Percentiles rank a stretch among this genome's conserved stretches.
These are phyloP conservation scores for Sporothrix pallida DNA, from an alignment of 2,329 filamentous ascomycete species.

Conservation along the genomic window DNA sequence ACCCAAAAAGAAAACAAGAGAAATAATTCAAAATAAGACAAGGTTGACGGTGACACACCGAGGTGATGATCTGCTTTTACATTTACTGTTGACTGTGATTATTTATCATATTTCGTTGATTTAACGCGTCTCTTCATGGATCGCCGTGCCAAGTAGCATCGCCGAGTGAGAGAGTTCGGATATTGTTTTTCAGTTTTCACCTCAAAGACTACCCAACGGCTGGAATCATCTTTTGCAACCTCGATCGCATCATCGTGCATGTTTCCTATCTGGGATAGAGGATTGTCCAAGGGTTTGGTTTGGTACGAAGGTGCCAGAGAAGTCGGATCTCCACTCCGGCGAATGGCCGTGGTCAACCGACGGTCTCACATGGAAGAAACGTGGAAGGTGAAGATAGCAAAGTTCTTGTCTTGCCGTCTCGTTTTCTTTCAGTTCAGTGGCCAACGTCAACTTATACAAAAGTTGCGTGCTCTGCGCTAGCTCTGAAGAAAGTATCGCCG, in stretches of 20 bases:
- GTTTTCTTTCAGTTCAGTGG: background rate
- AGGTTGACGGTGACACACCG: background rate
- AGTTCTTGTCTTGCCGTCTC: background rate
- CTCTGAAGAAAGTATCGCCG: background rate
- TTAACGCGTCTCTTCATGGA: background rate
- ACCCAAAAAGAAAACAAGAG: too few relatives aligned
- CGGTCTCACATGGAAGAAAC: background rate
- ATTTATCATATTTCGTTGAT: too few relatives aligned
- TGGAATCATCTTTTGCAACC: slow-evolving; percentile 4
- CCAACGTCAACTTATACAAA: slow-evolving; percentile 25
- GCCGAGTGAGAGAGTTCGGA: background rate
- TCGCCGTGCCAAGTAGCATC: background rate
- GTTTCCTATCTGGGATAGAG: background rate
- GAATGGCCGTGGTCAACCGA: too few relatives aligned
- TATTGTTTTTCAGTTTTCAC: too few relatives aligned
- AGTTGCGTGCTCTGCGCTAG: slow-evolving; percentile 29
- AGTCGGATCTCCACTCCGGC: background rate
- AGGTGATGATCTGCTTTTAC: background rate
- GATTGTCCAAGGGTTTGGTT: too few relatives aligned
- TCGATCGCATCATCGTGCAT: slow-evolving; percentile 17
- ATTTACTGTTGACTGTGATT: too few relatives aligned
- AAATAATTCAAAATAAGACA: too few relatives aligned
- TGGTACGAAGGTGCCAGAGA: too few relatives aligned
- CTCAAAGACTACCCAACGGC: too few relatives aligned
- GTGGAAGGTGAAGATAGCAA: background rate